Percentiles rank a stretch among this genome's conserved stretches.
These are phyloP conservation scores for Elongisporangium prolatum DNA, from an alignment of 352 stramenopile genomes.

Conservation along the genomic window DNA sequence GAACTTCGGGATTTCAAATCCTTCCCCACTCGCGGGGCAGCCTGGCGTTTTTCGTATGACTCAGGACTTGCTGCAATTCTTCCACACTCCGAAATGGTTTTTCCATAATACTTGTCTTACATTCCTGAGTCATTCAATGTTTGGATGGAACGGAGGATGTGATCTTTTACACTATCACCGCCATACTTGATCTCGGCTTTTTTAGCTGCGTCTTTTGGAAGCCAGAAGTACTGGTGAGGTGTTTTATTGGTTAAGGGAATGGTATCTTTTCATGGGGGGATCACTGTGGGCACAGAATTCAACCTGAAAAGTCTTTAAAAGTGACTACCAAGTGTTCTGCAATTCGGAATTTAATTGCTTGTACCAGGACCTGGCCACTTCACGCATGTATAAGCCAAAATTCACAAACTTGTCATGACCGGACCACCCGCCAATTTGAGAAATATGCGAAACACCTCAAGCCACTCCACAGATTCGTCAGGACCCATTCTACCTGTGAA, in stretches of 20 bases:
- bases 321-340: neutral
- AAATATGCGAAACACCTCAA: neutral
- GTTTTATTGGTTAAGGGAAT: neutral
- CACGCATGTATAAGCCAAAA: neutral
- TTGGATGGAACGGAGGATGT: neutral
- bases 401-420: neutral
- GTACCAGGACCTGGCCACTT: neutral
- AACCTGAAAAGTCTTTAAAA: neutral
- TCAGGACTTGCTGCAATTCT: neutral
- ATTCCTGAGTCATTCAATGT: neutral
- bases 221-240: slow-evolving; percentile 3
- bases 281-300: neutral
- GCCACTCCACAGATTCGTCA: neutral
- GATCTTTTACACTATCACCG: neutral
- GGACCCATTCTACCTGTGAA: neutral
- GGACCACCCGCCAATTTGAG: neutral
- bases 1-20: neutral
- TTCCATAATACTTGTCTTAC: neutral
- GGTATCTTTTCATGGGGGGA: neutral
- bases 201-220: neutral
- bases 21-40: neutral
- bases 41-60: neutral
- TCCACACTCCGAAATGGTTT: neutral
- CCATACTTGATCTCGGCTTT: neutral
- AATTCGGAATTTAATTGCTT: neutral